Conservation (phyloP, 768 basidiomycete species). For the Dioszegia aurantiaca region DNA sequence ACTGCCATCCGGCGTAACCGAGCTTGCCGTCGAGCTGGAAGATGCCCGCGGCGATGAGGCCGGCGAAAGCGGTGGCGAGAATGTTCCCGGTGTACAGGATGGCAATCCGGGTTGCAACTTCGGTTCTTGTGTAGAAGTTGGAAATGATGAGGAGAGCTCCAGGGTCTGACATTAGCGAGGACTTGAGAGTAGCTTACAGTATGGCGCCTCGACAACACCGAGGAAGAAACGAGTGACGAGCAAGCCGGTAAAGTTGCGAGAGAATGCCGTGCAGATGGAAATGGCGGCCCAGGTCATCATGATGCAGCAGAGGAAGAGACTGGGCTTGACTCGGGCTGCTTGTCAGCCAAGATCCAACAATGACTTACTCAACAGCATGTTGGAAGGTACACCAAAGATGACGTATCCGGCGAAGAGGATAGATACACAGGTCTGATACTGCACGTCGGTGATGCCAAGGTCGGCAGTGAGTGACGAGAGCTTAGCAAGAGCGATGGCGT, state of each 20-base stretch:
- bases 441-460: constrained; percentile 33
- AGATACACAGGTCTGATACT: constrained; percentile 42
- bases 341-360: background rate
- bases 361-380: constrained; percentile 38
- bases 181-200: background rate
- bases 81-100: constrained; percentile 44
- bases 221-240: constrained; percentile 59
- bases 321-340: constrained; percentile 14
- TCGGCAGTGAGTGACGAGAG: constrained; percentile 42
- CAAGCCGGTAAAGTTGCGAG: constrained; percentile 55
- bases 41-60: constrained; percentile 71
- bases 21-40: constrained; percentile 69
- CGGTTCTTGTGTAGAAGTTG: constrained; percentile 56
- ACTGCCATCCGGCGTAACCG: constrained; percentile 73
- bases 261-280: constrained; percentile 55
- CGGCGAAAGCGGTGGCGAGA: constrained; percentile 21
- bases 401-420: constrained; percentile 46
- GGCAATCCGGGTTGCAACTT: constrained; percentile 63
- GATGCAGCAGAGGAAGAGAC: constrained; percentile 23
- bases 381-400: constrained; percentile 36
- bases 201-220: constrained; percentile 19
- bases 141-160: constrained; percentile 53
- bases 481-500: constrained; percentile 38
- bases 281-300: constrained; percentile 50
- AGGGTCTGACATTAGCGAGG: constrained; percentile 45